Base-by-base conservation (phyloP, 73 alveolate species). In the Blepharisma stoltei region DNA sequence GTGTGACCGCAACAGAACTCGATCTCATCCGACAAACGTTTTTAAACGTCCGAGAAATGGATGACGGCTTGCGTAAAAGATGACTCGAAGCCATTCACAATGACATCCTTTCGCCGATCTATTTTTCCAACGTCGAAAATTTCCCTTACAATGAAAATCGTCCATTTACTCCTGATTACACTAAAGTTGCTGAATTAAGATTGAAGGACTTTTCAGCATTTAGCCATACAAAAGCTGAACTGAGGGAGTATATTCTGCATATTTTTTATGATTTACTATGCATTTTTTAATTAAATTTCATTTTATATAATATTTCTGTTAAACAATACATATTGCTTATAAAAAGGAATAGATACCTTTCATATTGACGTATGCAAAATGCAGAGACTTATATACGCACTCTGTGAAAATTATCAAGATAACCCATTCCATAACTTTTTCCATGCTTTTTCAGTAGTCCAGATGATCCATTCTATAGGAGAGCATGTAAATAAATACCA, bases 361-460 rank as follows among this genome's bases (percentile, higher is more conserved):
- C 14, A 14, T 18, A 18, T 60, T 14, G 73, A 60, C 47, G 2
- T 60, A 60, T n/a, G 14, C 18, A 60, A 60, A 60, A 60, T 60
- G 73, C 73, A 60, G 73, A 14, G 73, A 18, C 23, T 60, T 60
- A 60, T 60, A 8, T 9, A 14, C n/a, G 73, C 73, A 3, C n/a
- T 60, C 2, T 18, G 73, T 25, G 73, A 60, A 60, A 60, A 60
- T 25, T 69, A 69, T 5, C 79, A 69, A 69, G 79, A 69, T 43
- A 69, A 69, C 65, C 79, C 79, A 14, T 69, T 69, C 45, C 79
- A 69, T 25, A 69, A 44, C 60, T 69, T 69, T 46, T 44, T n/a
- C 20, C 79, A 69, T 43, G 79, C 67, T 14, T 69, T 69, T 46
- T 69, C 79, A 5, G 79, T 69, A 1, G 11, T 18, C 27, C 79